A percentile compares a stretch with the other conserved stretches of the same genome.
phyloP scores from a whole-genome alignment of 805 yeast genomes.

The Candida tammaniensis region DNA sequence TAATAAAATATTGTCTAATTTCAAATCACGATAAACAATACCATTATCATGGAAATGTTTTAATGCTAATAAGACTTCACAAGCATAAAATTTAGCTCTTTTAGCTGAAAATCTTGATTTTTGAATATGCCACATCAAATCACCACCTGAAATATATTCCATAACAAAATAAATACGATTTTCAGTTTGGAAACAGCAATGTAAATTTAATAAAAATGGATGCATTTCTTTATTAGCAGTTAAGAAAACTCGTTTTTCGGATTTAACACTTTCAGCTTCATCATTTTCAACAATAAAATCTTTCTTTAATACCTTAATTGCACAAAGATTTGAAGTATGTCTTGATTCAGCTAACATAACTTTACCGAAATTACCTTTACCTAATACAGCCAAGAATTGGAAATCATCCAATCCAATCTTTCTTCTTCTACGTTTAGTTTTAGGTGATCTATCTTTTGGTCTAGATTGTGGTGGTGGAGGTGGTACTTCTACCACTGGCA shows the following conservation, averaged over 20 bases:
- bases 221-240: constrained; percentile 84
- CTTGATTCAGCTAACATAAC: constrained; percentile 96
- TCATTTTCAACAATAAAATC: constrained; percentile 94
- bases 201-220: constrained; percentile 88
- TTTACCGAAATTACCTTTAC: constrained; percentile 98
- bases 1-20: constrained; percentile 87
- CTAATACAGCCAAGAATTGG: constrained; percentile 89
- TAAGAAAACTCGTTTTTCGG: constrained; percentile 88
- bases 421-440: constrained; percentile 47
- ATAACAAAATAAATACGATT: constrained; percentile 96
- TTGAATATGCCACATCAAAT: constrained; percentile 98
- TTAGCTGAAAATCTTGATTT: constrained; percentile 82
- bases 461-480: constrained; percentile 2
- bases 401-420: constrained; percentile 93
- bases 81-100: constrained; percentile 96
- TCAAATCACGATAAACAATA: constrained; percentile 93
- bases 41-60: constrained; percentile 95
- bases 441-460: constrained; percentile 13
- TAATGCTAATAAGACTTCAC: constrained; percentile 88
- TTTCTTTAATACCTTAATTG: constrained; percentile 94
- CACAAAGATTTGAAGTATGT: constrained; percentile 77
- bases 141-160: constrained; percentile 98
- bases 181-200: constrained; percentile 97
- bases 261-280: constrained; percentile 91
- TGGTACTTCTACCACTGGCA: constrained; percentile 12